phyloP scores from a whole-genome alignment of 768 basidiomycete species.

The Russula brevipes region DNA sequence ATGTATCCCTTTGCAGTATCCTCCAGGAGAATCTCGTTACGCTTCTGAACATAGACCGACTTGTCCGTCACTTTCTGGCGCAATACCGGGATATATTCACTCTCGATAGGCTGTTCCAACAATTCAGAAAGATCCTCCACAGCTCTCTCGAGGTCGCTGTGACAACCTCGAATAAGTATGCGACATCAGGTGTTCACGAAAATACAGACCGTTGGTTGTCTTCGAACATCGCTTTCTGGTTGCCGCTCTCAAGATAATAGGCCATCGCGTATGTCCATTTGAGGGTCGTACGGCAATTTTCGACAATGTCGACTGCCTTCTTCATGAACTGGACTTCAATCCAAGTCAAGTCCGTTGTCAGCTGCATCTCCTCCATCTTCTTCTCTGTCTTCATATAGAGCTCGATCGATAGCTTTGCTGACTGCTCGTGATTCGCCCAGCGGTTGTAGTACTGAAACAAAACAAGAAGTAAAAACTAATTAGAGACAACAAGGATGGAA shows the following conservation, averaged over 20 bases:
- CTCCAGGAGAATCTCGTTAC: constrained; percentile 91
- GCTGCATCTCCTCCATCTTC: constrained; percentile 99
- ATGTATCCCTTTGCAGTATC: constrained; percentile 89
- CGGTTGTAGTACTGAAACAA: constrained; percentile 88
- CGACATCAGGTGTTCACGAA: background rate
- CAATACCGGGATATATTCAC: constrained; percentile 72
- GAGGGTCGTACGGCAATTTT: constrained; percentile 87
- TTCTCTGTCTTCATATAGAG: constrained; percentile 95
- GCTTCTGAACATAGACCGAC: constrained; percentile 95
- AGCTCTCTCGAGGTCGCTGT: constrained; percentile 86
- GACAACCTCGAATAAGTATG: constrained; percentile 13
- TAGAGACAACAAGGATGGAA: background rate
- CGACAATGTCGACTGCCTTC: constrained; percentile 91
- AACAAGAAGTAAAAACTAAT: background rate
- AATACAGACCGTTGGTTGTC: constrained; percentile 82
- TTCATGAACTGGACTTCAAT: constrained; percentile 99
- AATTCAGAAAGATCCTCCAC: constrained; percentile 94
- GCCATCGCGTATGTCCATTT: constrained; percentile 99
- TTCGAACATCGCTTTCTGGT: constrained; percentile 93
- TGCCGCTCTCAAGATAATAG: constrained; percentile 86
- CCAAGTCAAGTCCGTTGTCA: constrained; percentile 88
- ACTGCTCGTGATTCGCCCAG: constrained; percentile 99
- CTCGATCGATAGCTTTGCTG: constrained; percentile 92
- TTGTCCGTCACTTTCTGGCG: constrained; percentile 95
- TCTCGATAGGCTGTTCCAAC: constrained; percentile 85